phyloP scores from a whole-genome alignment of 2,329 filamentous ascomycete genomes.

The Proliferodiscus dingleyae region DNA sequence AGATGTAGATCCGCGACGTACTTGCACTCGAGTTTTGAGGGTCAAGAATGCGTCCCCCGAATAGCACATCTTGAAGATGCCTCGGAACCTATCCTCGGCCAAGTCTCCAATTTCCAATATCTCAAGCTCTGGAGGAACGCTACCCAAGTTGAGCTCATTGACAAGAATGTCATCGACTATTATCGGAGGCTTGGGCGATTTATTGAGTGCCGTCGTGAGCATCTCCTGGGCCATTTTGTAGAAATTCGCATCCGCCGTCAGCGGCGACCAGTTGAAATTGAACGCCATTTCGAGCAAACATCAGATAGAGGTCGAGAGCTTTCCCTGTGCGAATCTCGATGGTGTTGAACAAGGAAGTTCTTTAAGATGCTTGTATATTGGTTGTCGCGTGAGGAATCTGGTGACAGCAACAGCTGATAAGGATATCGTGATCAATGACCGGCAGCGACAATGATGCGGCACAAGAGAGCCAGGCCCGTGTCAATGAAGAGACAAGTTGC shows the following conservation, averaged over 20 bases:
- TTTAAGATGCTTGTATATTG: constrained; percentile 3
- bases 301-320: constrained; percentile 16
- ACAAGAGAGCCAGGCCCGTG: constrained; percentile 7
- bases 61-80: constrained; percentile 99
- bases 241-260: constrained; percentile 90
- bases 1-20: constrained; percentile 39
- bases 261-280: constrained; percentile 99
- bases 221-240: constrained; percentile 89
- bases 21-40: constrained; percentile 90
- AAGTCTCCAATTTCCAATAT: constrained; percentile 97
- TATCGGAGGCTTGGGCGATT: constrained; percentile 94
- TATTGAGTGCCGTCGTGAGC: constrained; percentile 91
- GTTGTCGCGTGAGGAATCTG: constrained; percentile 21
- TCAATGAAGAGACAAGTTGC: constrained; percentile 23
- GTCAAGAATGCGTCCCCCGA: constrained; percentile 93
- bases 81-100: constrained; percentile 92
- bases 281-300: constrained; percentile 70
- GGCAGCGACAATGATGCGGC: constrained; percentile 1
- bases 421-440: constrained; percentile 7
- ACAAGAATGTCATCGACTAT: constrained; percentile 99
- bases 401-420: constrained; percentile 13
- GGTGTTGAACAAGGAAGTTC: constrained; percentile 1
- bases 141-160: constrained; percentile 93
- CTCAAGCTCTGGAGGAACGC: constrained; percentile 89
- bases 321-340: not conserved